phyloP scores from a whole-genome alignment of 106 monocot genomes.

The Ottelia alismoides region DNA sequence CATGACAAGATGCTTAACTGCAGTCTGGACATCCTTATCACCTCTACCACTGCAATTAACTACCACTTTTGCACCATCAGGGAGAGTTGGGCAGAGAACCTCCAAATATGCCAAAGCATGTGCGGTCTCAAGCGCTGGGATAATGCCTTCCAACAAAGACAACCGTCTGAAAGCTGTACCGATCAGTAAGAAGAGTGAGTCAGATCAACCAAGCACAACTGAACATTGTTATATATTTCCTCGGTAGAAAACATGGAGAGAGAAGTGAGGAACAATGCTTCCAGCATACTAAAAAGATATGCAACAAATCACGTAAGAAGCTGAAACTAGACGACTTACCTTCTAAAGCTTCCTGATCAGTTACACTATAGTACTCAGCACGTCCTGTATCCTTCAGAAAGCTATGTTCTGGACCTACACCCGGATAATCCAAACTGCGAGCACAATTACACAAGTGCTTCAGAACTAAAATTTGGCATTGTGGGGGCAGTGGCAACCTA shows the following conservation, averaged over 20 bases:
- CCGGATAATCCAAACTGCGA: neutral
- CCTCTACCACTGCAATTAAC: constrained; percentile 39
- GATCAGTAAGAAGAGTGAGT: neutral
- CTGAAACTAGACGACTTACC: neutral
- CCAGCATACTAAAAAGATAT: too few relatives aligned
- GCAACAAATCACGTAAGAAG: neutral
- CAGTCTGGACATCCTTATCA: constrained; percentile 38
- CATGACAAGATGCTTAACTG: too few relatives aligned
- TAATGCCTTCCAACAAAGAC: constrained; percentile 35
- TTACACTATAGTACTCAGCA: neutral
- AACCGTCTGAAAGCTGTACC: constrained; percentile 28
- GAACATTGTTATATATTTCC: neutral
- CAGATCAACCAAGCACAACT: too few relatives aligned
- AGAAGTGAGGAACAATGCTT: too few relatives aligned
- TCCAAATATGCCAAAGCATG: constrained; percentile 37
- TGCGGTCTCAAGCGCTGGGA: constrained; percentile 39
- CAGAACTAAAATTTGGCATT: too few relatives aligned
- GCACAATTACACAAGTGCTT: too few relatives aligned
- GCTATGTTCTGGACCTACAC: constrained; percentile 3
- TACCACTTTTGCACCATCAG: constrained; percentile 29
- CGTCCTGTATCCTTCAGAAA: constrained; percentile 2
- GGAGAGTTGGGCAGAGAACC: constrained; percentile 28
- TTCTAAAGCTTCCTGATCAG: constrained; percentile 2
- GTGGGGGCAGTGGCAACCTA: too few relatives aligned
- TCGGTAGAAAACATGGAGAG: too few relatives aligned